Evolutionary conservation across 2,329 filamentous ascomycete genomes (phyloP).

Genomic region (Penicillium sp.): DNA sequence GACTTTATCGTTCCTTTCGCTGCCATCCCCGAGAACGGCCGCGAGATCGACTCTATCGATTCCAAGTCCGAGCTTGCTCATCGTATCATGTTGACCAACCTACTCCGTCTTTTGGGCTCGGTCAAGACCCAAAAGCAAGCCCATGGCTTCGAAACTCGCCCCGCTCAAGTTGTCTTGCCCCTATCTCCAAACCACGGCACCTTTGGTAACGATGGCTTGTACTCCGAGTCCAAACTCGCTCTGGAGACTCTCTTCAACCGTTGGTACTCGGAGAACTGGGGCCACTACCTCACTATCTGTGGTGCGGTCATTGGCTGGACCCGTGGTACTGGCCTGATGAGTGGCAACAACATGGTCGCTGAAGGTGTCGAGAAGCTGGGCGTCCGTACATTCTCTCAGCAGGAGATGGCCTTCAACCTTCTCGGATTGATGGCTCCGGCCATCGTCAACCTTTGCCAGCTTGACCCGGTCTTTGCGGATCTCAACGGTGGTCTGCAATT

Average conservation of each 20-base stretch:
- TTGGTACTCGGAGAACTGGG: constrained; percentile 97
- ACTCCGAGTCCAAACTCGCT: constrained; percentile 96
- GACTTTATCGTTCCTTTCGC: constrained; percentile 96
- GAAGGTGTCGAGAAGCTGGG: constrained; percentile 96
- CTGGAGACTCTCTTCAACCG: constrained; percentile 97
- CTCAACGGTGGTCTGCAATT: constrained; percentile 97
- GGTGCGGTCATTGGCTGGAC: constrained; percentile 99
- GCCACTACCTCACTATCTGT: constrained; percentile 95
- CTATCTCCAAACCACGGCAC: constrained; percentile 98
- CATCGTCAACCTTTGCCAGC: constrained; percentile 92
- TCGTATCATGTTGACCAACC: constrained; percentile 97
- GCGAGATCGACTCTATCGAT: constrained; percentile 94
- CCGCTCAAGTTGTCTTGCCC: constrained; percentile 92
- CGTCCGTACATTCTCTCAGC: constrained; percentile 96
- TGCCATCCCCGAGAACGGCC: constrained; percentile 94
- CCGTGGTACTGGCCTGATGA: constrained; percentile 96
- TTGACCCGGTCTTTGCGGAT: constrained; percentile 93
- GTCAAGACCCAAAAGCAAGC: constrained; percentile 89
- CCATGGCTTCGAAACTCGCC: constrained; percentile 87
- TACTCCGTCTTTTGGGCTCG: constrained; percentile 82
- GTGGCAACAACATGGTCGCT: constrained; percentile 94
- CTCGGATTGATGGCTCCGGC: constrained; percentile 92
- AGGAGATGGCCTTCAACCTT: constrained; percentile 99
- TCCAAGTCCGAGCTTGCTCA: constrained; percentile 97
- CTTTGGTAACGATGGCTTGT: constrained; percentile 95